phyloP scores from a whole-genome alignment of 805 yeast species.

The Kuraishia borneana region DNA sequence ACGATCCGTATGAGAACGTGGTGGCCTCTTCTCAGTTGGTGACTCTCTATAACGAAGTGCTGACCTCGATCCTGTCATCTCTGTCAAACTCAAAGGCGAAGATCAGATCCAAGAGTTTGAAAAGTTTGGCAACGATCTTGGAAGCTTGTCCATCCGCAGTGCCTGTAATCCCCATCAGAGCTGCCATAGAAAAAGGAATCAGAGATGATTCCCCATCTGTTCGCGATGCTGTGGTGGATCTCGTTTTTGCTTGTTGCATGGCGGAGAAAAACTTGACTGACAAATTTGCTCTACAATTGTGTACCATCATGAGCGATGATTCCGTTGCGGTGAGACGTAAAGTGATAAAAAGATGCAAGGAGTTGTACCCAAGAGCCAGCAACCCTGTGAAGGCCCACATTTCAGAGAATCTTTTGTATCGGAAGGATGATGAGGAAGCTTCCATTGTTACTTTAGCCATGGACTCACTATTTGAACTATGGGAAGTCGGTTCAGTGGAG shows the following conservation, averaged over 20 bases:
- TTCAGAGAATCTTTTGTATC: conserved; percentile 37
- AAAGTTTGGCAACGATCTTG: conserved; percentile 45
- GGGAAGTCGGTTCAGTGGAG: too few species aligned
- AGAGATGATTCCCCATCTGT: conserved; percentile 60
- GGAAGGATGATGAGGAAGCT: conserved; percentile 66
- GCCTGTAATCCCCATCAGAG: conserved; percentile 38
- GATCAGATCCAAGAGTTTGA: conserved; percentile 54
- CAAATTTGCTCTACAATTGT: conserved; percentile 36
- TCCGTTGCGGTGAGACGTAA: conserved; percentile 57
- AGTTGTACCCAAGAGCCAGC: conserved; percentile 28
- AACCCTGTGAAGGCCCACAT: conserved; percentile 27
- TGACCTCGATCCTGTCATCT: conserved; percentile 35
- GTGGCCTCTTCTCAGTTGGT: neutral
- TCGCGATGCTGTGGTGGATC: conserved; percentile 64
- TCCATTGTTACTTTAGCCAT: conserved; percentile 31
- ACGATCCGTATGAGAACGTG: neutral
- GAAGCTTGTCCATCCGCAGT: conserved; percentile 40
- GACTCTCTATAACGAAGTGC: conserved; percentile 35
- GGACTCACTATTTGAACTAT: conserved; percentile 21
- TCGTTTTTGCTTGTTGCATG: conserved; percentile 38
- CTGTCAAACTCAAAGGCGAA: conserved; percentile 39
- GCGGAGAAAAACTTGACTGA: conserved; percentile 31
- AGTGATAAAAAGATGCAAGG: conserved; percentile 39
- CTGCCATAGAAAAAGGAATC: conserved; percentile 38
- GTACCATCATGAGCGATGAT: conserved; percentile 41